phyloP scores from a whole-genome alignment of 371 early-diverging fungal genomes.

The Mucor irregularis region DNA sequence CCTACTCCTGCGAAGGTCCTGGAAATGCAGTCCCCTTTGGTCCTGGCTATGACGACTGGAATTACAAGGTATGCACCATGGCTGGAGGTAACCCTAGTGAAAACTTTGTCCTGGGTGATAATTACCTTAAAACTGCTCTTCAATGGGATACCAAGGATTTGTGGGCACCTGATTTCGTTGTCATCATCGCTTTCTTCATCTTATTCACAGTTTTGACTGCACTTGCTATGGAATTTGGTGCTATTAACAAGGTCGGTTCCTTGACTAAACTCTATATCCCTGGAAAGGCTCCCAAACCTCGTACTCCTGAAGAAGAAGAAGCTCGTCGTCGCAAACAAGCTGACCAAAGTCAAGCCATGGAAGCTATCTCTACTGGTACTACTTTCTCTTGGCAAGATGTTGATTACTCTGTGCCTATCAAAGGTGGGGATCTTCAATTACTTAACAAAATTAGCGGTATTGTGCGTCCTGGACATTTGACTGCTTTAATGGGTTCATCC shows the following conservation, averaged over 20 bases:
- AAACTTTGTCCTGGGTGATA: slow-evolving; percentile 50
- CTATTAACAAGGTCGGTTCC: slow-evolving; percentile 46
- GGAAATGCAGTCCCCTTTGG: slow-evolving; percentile 42
- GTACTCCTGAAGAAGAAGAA: slow-evolving; percentile 5
- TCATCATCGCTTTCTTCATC: slow-evolving; percentile 47
- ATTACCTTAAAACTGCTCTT: slow-evolving; percentile 41
- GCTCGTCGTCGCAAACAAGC: slow-evolving; percentile 14
- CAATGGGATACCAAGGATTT: slow-evolving; percentile 39
- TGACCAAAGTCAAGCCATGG: slow-evolving; percentile 23
- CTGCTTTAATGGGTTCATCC: slow-evolving; percentile 81
- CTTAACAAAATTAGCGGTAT: slow-evolving; percentile 48
- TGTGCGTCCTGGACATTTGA: slow-evolving; percentile 66
- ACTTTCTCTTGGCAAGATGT: slow-evolving; percentile 58
- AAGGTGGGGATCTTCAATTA: slow-evolving; percentile 51
- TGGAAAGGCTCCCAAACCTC: slow-evolving; percentile 25
- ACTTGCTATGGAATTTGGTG: slow-evolving; percentile 47
- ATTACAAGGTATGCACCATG: slow-evolving; percentile 58
- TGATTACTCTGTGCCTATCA: slow-evolving; percentile 55
- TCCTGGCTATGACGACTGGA: slow-evolving; percentile 43
- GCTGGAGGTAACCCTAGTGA: slow-evolving; percentile 51
- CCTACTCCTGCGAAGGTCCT: slow-evolving; percentile 32
- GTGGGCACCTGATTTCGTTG: slow-evolving; percentile 59
- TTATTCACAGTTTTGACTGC: slow-evolving; percentile 50
- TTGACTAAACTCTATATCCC: slow-evolving; percentile 56
- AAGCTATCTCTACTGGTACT: slow-evolving; percentile 38